These are phyloP conservation scores for Tagetes erecta DNA, from an alignment of 129 eudicot genomes.

Conservation along the genomic window DNA sequence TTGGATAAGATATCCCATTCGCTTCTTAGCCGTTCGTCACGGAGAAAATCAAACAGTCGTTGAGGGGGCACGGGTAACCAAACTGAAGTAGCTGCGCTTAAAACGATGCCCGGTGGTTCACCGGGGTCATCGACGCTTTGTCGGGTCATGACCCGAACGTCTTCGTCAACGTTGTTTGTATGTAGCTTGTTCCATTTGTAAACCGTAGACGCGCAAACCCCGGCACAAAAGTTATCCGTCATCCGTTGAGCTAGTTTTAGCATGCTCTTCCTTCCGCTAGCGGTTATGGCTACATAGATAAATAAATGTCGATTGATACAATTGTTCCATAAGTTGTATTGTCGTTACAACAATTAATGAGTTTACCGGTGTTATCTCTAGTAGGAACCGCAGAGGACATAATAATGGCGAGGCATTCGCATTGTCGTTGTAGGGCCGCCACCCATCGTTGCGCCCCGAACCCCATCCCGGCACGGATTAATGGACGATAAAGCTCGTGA, in stretches of 20 bases:
- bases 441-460: conserved; percentile 99
- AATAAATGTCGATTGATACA: not conserved
- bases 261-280: conserved; percentile 93
- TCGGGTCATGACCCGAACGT: conserved; percentile 92
- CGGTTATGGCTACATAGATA: conserved; percentile 59
- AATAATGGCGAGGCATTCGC: conserved; percentile 91
- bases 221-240: conserved; percentile 95
- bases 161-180: conserved; percentile 71
- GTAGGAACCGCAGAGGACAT: conserved; percentile 76
- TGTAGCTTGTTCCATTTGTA: conserved; percentile 91
- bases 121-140: conserved; percentile 94
- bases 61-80: conserved; percentile 94
- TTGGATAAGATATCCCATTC: conserved; percentile 99
- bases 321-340: not conserved
- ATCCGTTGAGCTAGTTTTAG: conserved; percentile 90
- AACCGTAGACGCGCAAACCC: conserved; percentile 85
- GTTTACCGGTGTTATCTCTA: conserved; percentile 63
- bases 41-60: conserved; percentile 80
- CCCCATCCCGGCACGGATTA: conserved; percentile 80
- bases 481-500: conserved; percentile 84
- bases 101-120: conserved; percentile 90
- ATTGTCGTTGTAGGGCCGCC: conserved; percentile 87
- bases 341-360: not conserved
- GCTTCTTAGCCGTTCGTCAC: conserved; percentile 82
- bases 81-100: conserved; percentile 96